Evolutionary conservation across 2,329 filamentous ascomycete genomes (phyloP).

Genomic region (Trichoderma cornu-damae): DNA sequence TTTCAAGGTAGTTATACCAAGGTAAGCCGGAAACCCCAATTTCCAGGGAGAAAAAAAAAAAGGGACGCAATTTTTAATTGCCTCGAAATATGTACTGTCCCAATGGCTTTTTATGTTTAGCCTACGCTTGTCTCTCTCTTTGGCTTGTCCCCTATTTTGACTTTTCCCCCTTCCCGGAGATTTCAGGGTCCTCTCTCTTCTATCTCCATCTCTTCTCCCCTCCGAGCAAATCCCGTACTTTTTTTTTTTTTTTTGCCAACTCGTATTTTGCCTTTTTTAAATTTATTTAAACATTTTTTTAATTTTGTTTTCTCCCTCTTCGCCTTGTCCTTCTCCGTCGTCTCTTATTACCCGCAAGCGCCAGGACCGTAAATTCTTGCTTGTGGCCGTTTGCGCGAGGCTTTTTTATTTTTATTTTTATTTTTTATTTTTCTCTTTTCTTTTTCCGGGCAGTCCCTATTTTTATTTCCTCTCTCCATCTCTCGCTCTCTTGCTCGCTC

Average conservation of each 20-base stretch:
- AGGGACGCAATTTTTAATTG: slow-evolving; percentile 31
- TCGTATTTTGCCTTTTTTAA: not conserved
- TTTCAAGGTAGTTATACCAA: too few relatives aligned
- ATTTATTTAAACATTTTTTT: too few relatives aligned
- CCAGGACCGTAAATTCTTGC: slow-evolving; percentile 16
- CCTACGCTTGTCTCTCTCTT: slow-evolving; percentile 13
- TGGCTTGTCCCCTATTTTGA: slow-evolving; percentile 17
- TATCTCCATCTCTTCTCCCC: slow-evolving; percentile 12
- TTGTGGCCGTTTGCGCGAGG: slow-evolving; percentile 19
- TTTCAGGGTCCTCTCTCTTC: slow-evolving; percentile 1
- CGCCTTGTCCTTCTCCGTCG: slow-evolving; percentile 18
- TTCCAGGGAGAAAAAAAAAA: slow-evolving; percentile 28
- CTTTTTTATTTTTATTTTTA: too few relatives aligned
- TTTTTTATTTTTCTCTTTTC: too few relatives aligned
- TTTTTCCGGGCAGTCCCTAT: slow-evolving; percentile 22
- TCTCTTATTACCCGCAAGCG: slow-evolving; percentile 25
- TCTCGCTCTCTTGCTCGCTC: too few relatives aligned
- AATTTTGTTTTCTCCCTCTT: not conserved
- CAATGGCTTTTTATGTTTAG: too few relatives aligned
- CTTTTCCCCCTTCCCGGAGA: slow-evolving; percentile 20
- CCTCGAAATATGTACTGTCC: too few relatives aligned
- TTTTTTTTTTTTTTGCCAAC: not conserved
- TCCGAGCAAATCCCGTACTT: not conserved
- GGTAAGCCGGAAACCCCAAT: too few relatives aligned
- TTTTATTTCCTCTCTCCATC: slow-evolving; percentile 14